A percentile compares a stretch with the other conserved stretches of the same genome.
These are phyloP conservation scores for Colletotrichum sp. DNA, from an alignment of 2,329 filamentous ascomycete species.

Conservation along the genomic window DNA sequence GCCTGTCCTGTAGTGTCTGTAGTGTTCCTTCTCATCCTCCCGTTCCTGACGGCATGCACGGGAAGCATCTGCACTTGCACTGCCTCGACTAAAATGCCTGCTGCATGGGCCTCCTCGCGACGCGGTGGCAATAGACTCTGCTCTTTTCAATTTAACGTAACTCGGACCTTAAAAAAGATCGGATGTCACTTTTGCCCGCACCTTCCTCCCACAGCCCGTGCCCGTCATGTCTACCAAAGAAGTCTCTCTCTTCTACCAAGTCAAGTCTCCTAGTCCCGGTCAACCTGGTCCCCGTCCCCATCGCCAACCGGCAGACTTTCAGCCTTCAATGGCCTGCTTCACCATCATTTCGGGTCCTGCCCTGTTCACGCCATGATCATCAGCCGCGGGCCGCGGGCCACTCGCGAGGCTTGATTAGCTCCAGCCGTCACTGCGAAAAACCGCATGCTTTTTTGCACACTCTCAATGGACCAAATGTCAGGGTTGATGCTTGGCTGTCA, in stretches of 20 bases:
- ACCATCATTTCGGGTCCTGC: constrained; percentile 10
- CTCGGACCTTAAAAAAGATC: constrained; percentile 12
- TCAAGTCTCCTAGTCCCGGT: not conserved
- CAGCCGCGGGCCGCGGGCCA: constrained; percentile 17
- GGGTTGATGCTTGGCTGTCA: constrained; percentile 14
- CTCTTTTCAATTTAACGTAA: not conserved
- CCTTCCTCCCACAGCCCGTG: not conserved
- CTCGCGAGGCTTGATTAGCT: constrained; percentile 13
- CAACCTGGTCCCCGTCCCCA: not conserved
- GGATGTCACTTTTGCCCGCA: constrained; percentile 14
- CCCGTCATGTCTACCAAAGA: not conserved
- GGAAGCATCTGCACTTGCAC: not conserved
- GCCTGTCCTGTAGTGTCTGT: not conserved
- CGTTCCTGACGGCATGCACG: constrained; percentile 2
- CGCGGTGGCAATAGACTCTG: constrained; percentile 8
- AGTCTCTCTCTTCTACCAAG: not conserved
- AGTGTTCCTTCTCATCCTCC: not conserved
- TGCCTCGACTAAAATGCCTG: constrained; percentile 1
- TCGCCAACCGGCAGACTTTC: not conserved
- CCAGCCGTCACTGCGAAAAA: not conserved
- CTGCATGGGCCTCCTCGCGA: constrained; percentile 16
- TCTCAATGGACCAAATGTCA: not conserved
- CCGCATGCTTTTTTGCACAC: not conserved
- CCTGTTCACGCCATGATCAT: constrained; percentile 18
- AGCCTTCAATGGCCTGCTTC: constrained; percentile 10